phyloP scores from a whole-genome alignment of 176 grass and related monocot genomes.

The Tillandsia leiboldiana region DNA sequence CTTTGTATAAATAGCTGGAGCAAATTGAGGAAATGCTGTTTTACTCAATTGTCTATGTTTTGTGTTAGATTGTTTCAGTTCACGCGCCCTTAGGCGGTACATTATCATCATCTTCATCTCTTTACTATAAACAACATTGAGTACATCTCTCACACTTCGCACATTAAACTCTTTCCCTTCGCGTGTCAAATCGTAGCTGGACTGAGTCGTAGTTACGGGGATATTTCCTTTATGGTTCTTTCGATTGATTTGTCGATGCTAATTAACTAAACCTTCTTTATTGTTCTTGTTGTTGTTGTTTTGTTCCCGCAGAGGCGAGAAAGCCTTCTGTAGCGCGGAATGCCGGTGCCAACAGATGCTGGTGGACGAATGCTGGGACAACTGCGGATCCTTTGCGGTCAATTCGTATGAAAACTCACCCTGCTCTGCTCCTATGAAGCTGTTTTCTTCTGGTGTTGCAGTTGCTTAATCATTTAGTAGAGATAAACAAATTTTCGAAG shows the following conservation, averaged over 20 bases:
- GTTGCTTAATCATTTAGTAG: slow-evolving; percentile 23
- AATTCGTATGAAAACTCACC: slow-evolving; percentile 16
- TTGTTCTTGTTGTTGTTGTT: background rate
- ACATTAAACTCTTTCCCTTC: too few species aligned
- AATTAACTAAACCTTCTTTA: background rate
- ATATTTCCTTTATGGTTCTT: background rate
- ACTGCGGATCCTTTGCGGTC: slow-evolving; percentile 25
- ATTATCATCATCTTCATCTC: too few species aligned
- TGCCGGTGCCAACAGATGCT: slow-evolving; percentile 47
- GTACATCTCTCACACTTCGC: too few species aligned
- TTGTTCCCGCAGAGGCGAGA: slow-evolving; percentile 37
- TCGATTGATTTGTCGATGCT: background rate
- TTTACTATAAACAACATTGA: too few species aligned
- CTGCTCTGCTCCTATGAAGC: slow-evolving; percentile 16
- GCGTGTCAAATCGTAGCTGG: too few species aligned
- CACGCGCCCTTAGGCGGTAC: too few species aligned
- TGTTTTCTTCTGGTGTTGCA: slow-evolving; percentile 28
- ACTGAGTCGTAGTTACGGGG: too few species aligned
- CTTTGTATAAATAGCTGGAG: too few species aligned
- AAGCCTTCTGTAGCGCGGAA: slow-evolving; percentile 55
- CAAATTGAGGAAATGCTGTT: too few species aligned
- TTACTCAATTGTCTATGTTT: too few species aligned
- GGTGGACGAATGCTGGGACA: slow-evolving; percentile 32
- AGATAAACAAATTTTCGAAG: background rate
- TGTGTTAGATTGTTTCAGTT: too few species aligned